These are phyloP conservation scores for Westerdykella ornata DNA, from an alignment of 2,329 filamentous ascomycete species.

Conservation along the genomic window DNA sequence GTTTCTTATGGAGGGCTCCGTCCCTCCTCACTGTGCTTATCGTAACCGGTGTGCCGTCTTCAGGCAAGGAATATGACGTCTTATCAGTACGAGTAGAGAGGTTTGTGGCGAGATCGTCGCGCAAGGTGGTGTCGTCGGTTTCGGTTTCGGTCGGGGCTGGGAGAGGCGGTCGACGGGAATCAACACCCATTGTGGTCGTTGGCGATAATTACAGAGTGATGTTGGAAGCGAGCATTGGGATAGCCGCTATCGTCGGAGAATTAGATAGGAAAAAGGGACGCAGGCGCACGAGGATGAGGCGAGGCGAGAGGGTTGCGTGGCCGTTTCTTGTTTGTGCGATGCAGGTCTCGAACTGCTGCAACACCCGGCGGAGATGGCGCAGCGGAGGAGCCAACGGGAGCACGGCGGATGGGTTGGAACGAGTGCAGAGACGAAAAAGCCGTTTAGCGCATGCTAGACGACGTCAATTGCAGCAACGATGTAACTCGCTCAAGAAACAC, in stretches of 20 bases:
- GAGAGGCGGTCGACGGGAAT: constrained; percentile 54
- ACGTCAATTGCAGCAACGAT: too few relatives aligned
- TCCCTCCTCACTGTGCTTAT: constrained; percentile 68
- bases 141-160: constrained; percentile 74
- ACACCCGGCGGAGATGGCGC: neutral
- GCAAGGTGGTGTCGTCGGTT: constrained; percentile 41
- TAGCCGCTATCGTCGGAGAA: constrained; percentile 4
- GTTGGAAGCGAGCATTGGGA: constrained; percentile 28
- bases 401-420: neutral
- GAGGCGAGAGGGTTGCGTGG: constrained; percentile 12
- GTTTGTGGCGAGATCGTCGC: constrained; percentile 56
- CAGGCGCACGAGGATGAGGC: constrained; percentile 1
- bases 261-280: constrained; percentile 4
- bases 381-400: neutral
- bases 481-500: too few relatives aligned
- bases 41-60: constrained; percentile 85
- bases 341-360: neutral
- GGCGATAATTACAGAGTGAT: constrained; percentile 25
- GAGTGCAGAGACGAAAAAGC: too few relatives aligned
- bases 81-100: constrained; percentile 61
- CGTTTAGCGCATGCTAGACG: too few relatives aligned
- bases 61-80: constrained; percentile 72
- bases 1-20: constrained; percentile 51
- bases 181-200: constrained; percentile 40
- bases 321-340: constrained; percentile 21